Base-by-base conservation (phyloP, 345 rosid genomes). In the Cochlearia excelsa region DNA sequence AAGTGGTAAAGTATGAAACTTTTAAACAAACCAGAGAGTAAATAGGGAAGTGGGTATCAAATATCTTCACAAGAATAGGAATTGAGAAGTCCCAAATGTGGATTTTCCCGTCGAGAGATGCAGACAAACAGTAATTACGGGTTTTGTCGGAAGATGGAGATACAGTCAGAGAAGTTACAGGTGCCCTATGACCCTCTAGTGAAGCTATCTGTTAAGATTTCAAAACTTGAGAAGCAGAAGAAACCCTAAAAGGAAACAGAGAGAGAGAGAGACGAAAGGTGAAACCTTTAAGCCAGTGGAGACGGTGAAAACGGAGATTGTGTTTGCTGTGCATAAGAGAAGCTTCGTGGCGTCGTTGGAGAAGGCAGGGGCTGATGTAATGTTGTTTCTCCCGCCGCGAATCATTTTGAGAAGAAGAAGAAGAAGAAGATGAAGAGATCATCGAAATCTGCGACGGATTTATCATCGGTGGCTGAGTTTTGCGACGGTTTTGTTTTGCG, bases 31-130 rank as follows among this genome's bases (percentile, higher is more conserved):
- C 97, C 92, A 89, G 75, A 64, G 95, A 89, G 71, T 65, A 68
- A 70, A 89, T 66, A 1, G 92, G 84, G 40, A 76, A 44, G 46
- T 65, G 76, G 62, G 80, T 52, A 54, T 86, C 76, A 23, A 89
- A 57, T 1, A 75, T 75, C 69, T 79, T 86, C 52, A 89, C 70
- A 62, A 81, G 71, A 78, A 77, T 83, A 1, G 95, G 82, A 10
- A 48, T 70, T 0, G 81, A 74, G 49, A 86, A 84, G 54, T 89
- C 95, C 95, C 97, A 89, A 76, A 81, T 75, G 8, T 83, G 78
- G 57, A 89, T 80, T 5, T 82, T 82, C n/a, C 97, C 92, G 72
- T 89, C 97, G 5, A 84, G 86, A 7, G 97, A 84, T 3, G 91
- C 77, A 9, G 97, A 86, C 95, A 95, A 89, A 59, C 95, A 89